These are phyloP conservation scores for Plasmodium knowlesi DNA, from an alignment of 169 alveolate genomes.

Conservation along the genomic window DNA sequence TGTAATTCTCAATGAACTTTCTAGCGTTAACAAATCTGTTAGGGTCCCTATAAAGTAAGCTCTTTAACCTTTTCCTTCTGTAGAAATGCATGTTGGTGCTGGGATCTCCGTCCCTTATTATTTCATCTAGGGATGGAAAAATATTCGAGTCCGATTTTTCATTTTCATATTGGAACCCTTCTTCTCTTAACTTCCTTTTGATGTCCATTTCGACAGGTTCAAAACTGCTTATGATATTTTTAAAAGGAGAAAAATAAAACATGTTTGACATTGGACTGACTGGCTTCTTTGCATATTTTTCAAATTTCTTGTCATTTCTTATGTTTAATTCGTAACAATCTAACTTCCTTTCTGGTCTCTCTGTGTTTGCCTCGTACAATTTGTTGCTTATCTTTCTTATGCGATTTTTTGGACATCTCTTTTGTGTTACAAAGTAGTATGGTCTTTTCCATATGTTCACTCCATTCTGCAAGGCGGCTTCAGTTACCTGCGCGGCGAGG, in stretches of 20 bases:
- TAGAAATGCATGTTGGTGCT: constrained; percentile 81
- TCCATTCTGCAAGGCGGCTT: not conserved
- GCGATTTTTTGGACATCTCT: constrained; percentile 5
- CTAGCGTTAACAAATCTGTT: constrained; percentile 77
- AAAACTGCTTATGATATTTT: constrained; percentile 78
- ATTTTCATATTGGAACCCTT: constrained; percentile 64
- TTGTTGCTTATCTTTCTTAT: constrained; percentile 5
- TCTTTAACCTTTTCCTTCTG: constrained; percentile 82
- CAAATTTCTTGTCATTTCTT: constrained; percentile 81
- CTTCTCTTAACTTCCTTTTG: constrained; percentile 57
- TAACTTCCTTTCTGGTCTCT: constrained; percentile 78
- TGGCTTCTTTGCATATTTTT: constrained; percentile 81
- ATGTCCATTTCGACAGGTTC: constrained; percentile 46
- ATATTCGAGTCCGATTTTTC: constrained; percentile 63
- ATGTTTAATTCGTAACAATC: constrained; percentile 81
- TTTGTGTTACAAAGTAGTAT: constrained; percentile 4
- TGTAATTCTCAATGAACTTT: constrained; percentile 79
- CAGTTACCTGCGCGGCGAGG: not conserved
- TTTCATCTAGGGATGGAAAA: constrained; percentile 82
- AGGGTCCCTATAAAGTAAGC: constrained; percentile 83
- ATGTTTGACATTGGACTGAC: constrained; percentile 82
- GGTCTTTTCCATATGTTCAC: constrained; percentile 2
- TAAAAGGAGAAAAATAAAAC: constrained; percentile 80
- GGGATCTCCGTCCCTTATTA: constrained; percentile 83
- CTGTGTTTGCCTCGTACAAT: not conserved